Evolutionary conservation across 495 filamentous ascomycete genomes (phyloP).

Genomic region (Cudoniella acicularis): DNA sequence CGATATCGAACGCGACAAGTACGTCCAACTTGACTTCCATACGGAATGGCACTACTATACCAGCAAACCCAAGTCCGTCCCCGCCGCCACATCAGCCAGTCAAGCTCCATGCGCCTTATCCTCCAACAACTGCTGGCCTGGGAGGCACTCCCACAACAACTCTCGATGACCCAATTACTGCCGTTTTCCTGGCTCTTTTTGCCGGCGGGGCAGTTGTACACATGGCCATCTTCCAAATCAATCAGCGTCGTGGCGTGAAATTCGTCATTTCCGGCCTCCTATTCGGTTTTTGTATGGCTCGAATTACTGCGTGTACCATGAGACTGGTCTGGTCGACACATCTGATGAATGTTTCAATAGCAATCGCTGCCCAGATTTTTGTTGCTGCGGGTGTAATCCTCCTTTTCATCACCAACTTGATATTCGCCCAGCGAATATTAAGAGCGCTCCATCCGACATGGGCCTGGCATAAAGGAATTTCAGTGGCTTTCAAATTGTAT

Average conservation of each 20-base stretch:
- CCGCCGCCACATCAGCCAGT: not conserved
- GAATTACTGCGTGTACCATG: constrained; percentile 59
- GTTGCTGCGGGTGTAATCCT: constrained; percentile 73
- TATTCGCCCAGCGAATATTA: constrained; percentile 74
- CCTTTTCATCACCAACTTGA: constrained; percentile 76
- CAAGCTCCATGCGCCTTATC: constrained; percentile 16
- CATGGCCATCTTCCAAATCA: constrained; percentile 62
- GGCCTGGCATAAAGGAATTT: constrained; percentile 58
- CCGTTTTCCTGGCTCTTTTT: constrained; percentile 65
- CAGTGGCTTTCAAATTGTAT: constrained; percentile 48
- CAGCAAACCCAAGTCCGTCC: too few species aligned
- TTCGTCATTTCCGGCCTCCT: constrained; percentile 67
- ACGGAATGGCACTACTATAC: too few species aligned
- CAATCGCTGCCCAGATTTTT: constrained; percentile 71
- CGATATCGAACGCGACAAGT: not conserved
- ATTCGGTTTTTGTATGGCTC: constrained; percentile 64
- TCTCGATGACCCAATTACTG: constrained; percentile 62
- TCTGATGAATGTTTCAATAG: constrained; percentile 46
- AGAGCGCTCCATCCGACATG: constrained; percentile 67
- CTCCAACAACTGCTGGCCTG: constrained; percentile 14
- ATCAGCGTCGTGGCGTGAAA: constrained; percentile 55
- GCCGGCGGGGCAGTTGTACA: constrained; percentile 52
- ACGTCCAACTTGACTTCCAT: too few species aligned
- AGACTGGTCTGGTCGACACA: constrained; percentile 57
- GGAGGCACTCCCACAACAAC: constrained; percentile 19